Percentiles rank a stretch among this genome's conserved stretches.
phyloP scores from a whole-genome alignment of 495 filamentous ascomycete species.

The Penicillium paxilli region DNA sequence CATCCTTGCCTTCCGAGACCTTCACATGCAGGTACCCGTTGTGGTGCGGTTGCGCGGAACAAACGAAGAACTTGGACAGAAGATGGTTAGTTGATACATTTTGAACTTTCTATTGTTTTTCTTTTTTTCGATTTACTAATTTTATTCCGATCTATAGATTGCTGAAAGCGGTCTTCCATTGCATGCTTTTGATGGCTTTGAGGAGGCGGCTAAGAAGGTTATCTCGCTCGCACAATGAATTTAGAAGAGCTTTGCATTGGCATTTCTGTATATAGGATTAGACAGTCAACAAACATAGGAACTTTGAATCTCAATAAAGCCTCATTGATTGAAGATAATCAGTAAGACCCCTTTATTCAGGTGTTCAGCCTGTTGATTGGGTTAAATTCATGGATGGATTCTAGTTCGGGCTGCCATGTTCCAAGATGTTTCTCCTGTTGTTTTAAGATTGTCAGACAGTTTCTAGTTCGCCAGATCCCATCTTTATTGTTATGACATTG shows the following conservation, averaged over 20 bases:
- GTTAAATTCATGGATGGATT: no score
- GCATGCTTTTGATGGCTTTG: slow-evolving; percentile 79
- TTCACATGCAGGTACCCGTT: slow-evolving; percentile 70
- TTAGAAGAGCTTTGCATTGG: not conserved
- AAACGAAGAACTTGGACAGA: slow-evolving; percentile 74
- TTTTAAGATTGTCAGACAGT: not conserved
- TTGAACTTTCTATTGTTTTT: not conserved
- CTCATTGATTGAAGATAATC: not conserved
- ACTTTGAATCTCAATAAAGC: no score
- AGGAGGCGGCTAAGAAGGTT: slow-evolving; percentile 73
- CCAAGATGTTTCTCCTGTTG: not conserved
- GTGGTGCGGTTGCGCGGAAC: slow-evolving; percentile 84
- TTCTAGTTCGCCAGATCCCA: not conserved
- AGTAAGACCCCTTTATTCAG: not conserved
- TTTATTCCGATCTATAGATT: slow-evolving; percentile 49
- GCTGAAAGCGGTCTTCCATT: slow-evolving; percentile 70
- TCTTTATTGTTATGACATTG: not conserved
- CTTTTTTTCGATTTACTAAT: slow-evolving; percentile 15
- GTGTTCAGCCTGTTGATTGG: no score
- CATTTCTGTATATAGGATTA: not conserved
- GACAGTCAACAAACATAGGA: no score
- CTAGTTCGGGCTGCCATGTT: no score
- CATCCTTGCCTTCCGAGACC: slow-evolving; percentile 71
- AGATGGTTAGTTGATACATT: slow-evolving; percentile 52
- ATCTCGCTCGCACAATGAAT: slow-evolving; percentile 57